Evolutionary conservation across 148 eudicot species (phyloP).

Genomic region (Persicaria tinctoria): DNA sequence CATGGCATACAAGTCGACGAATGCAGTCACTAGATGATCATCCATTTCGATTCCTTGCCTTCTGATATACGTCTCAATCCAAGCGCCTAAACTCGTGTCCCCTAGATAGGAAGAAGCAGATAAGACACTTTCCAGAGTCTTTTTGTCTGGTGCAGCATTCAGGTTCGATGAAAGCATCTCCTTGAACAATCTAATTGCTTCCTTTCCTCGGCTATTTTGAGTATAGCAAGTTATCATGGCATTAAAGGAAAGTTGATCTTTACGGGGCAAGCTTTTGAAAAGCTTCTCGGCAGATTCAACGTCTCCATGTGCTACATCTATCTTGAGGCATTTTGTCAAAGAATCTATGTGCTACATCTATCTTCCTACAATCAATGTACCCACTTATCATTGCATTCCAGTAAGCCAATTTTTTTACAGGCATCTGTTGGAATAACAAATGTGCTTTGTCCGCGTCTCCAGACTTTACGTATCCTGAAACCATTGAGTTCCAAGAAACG

Average conservation of each 20-base stretch:
- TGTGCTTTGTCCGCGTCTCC: slow-evolving; percentile 59
- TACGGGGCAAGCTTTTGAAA: slow-evolving; percentile 29
- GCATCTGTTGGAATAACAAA: slow-evolving; percentile 48
- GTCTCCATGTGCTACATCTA: too few species aligned
- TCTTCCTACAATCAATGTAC: slow-evolving; percentile 51
- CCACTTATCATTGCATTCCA: slow-evolving; percentile 82
- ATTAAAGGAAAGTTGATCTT: slow-evolving; percentile 46
- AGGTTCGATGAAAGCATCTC: slow-evolving; percentile 35
- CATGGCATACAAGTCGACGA: slow-evolving; percentile 66
- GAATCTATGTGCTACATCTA: slow-evolving; percentile 43
- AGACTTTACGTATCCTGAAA: slow-evolving; percentile 54
- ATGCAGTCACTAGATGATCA: slow-evolving; percentile 61
- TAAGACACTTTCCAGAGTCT: slow-evolving; percentile 66
- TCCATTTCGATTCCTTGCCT: slow-evolving; percentile 48
- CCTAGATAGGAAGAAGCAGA: slow-evolving; percentile 83
- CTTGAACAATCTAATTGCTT: slow-evolving; percentile 58
- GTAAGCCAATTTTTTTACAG: slow-evolving; percentile 54
- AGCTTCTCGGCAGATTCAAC: slow-evolving; percentile 46
- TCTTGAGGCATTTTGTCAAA: slow-evolving; percentile 70
- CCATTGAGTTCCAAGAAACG: slow-evolving; percentile 78
- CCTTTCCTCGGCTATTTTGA: slow-evolving; percentile 50
- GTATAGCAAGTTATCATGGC: slow-evolving; percentile 85
- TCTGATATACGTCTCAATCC: slow-evolving; percentile 45
- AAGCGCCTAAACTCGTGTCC: slow-evolving; percentile 41
- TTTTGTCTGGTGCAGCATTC: slow-evolving; percentile 58